phyloP scores from a whole-genome alignment of 345 rosid species.

The Rubroshorea leprosula region DNA sequence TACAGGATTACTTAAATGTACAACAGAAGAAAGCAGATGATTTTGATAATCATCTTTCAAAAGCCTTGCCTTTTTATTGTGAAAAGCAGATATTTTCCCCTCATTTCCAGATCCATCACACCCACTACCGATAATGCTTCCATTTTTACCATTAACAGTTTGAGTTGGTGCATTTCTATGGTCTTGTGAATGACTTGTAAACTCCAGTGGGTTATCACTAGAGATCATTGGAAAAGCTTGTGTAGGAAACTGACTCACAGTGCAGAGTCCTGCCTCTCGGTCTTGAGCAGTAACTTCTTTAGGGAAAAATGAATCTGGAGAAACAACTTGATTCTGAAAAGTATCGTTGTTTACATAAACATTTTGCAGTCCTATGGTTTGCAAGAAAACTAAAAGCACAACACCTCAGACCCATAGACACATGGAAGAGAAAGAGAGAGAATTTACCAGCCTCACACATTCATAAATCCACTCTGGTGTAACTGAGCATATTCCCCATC shows the following conservation, averaged over 20 bases:
- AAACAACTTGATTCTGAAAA: constrained; percentile 62
- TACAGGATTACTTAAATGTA: constrained; percentile 24
- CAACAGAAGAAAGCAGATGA: constrained; percentile 31
- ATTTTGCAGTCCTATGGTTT: not conserved
- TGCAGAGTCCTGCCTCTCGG: constrained; percentile 52
- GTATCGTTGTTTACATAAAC: constrained; percentile 1
- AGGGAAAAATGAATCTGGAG: constrained; percentile 57
- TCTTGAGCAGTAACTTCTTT: constrained; percentile 70
- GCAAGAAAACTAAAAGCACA: constrained; percentile 8
- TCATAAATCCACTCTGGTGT: constrained; percentile 84
- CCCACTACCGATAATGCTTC: constrained; percentile 21
- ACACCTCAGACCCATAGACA: not conserved
- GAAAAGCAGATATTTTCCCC: constrained; percentile 25
- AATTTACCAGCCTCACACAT: constrained; percentile 75
- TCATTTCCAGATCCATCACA: constrained; percentile 27
- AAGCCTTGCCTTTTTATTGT: constrained; percentile 54
- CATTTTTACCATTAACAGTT: constrained; percentile 19
- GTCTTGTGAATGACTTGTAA: constrained; percentile 44
- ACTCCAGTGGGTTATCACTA: constrained; percentile 45
- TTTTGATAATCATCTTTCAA: constrained; percentile 31
- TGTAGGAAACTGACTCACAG: constrained; percentile 65
- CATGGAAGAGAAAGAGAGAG: constrained; percentile 5
- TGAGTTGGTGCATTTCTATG: constrained; percentile 21
- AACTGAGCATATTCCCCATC: constrained; percentile 59
- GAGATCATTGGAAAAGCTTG: constrained; percentile 44